phyloP scores from a whole-genome alignment of 352 stramenopile species.

The Pythium brassicae region DNA sequence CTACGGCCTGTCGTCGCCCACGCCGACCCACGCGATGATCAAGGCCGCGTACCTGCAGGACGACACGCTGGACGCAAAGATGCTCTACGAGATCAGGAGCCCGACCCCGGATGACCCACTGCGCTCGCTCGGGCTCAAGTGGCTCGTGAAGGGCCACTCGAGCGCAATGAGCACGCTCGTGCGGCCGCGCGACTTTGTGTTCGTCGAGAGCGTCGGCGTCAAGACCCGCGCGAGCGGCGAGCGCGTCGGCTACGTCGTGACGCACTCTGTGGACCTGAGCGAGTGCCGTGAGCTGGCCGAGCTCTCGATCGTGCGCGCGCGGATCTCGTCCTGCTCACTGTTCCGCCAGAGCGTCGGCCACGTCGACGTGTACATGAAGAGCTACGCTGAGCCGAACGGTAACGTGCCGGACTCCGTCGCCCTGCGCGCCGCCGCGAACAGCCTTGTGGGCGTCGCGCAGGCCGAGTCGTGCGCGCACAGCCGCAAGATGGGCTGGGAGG shows the following conservation, averaged over 20 bases:
- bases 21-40: slow-evolving; percentile 27
- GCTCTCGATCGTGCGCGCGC: slow-evolving; percentile 5
- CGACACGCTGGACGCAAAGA: slow-evolving; percentile 25
- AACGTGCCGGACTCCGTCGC: slow-evolving; percentile 26
- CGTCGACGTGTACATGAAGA: slow-evolving; percentile 14
- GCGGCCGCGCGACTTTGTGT: slow-evolving; percentile 22
- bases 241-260: slow-evolving; percentile 26
- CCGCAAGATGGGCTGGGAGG: slow-evolving; percentile 7
- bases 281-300: slow-evolving; percentile 1
- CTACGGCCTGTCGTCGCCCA: slow-evolving; percentile 35
- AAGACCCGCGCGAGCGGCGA: slow-evolving; percentile 19
- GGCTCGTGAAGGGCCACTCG: slow-evolving; percentile 14
- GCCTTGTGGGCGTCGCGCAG: slow-evolving; percentile 26
- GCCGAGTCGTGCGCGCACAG: not conserved
- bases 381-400: slow-evolving; percentile 5
- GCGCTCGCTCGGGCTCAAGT: slow-evolving; percentile 23
- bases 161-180: slow-evolving; percentile 9
- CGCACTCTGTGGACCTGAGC: slow-evolving; percentile 27
- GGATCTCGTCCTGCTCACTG: slow-evolving; percentile 7
- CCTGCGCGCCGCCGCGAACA: slow-evolving; percentile 32
- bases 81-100: slow-evolving; percentile 9
- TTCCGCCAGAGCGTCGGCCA: slow-evolving; percentile 12
- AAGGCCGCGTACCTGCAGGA: slow-evolving; percentile 33
- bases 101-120: slow-evolving; percentile 17
- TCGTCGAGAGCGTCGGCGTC: slow-evolving; percentile 41